Evolutionary conservation across 805 yeast species (phyloP).

Genomic region (Candida taoyuanica): DNA sequence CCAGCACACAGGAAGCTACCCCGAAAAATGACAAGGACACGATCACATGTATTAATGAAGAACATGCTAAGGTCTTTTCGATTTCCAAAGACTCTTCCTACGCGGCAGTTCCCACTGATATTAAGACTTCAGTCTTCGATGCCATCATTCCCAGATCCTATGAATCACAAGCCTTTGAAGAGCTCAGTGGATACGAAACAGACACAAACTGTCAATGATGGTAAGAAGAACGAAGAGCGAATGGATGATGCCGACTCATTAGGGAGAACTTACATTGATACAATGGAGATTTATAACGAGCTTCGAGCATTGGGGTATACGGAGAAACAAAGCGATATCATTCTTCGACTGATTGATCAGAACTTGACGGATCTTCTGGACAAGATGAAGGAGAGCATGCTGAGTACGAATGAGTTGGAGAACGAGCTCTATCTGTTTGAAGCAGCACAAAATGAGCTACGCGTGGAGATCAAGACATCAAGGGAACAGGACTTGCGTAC

Average conservation of each 20-base stretch:
- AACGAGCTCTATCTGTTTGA: conserved; percentile 86
- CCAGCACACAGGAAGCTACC: too few relatives aligned
- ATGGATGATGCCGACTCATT: too few relatives aligned
- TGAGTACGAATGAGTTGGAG: conserved; percentile 62
- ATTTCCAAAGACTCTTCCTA: too few relatives aligned
- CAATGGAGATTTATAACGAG: conserved; percentile 53
- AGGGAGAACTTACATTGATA: conserved; percentile 41
- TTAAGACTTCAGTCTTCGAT: background rate
- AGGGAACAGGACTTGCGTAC: conserved; percentile 68
- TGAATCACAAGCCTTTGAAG: background rate
- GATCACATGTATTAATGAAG: too few relatives aligned
- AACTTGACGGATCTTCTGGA: conserved; percentile 31
- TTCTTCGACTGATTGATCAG: conserved; percentile 42
- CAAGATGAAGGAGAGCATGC: conserved; percentile 29
- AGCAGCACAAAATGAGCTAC: conserved; percentile 84
- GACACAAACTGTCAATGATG: too few relatives aligned
- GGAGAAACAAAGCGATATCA: conserved; percentile 52
- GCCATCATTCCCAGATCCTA: conserved; percentile 2
- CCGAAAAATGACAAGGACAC: too few relatives aligned
- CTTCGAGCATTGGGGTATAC: conserved; percentile 56
- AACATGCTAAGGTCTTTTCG: too few relatives aligned
- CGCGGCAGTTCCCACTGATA: too few relatives aligned
- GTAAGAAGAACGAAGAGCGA: too few relatives aligned
- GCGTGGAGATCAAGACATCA: conserved; percentile 69
- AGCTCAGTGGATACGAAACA: background rate